Evolutionary conservation across 257 asterid species (phyloP), one percentile per base, ranked within the genome.

Genomic region (Penstemon barbatus): DNA sequence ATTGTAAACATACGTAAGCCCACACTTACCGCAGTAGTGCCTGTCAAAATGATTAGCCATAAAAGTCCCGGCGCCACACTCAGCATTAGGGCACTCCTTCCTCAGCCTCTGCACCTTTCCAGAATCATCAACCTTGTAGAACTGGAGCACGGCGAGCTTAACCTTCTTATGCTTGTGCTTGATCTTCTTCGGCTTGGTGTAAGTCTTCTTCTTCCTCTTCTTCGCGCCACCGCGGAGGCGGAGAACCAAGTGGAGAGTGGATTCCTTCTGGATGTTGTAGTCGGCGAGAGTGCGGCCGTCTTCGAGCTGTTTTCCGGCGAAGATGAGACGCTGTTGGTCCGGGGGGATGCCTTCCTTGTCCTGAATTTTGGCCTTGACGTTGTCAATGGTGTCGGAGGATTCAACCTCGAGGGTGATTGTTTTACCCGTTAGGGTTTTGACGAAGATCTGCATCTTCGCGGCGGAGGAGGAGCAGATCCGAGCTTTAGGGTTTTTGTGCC

Each of bases 171-270:
- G 53, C 82, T 86, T 86, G 71, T 86, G 93, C 84, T 86, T 86
- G 74, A 86, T 78, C 82, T 86, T 86, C 84, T 84, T 86, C 2
- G 93, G 93, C 80, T 86, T 86, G 5, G 90, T 86, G 80, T 84
- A 86, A 15, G 90, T 86, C 88, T 86, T 84, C 90, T 86, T 86
- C 92, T 86, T 86, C 8, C 90, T 61, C 86, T 86, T 86, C 85
- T 86, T 86, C 0, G 93, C 93, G 7, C 92, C 92, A 6, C 92
- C 92, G 6, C 92, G 89, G 38, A 86, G 89, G 9, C 89, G 84
- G 69, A 86, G 87, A 37, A 86, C 89, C 0, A 86, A 80, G 73
- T 86, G 90, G 63, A 86, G 92, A 0, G 92, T 86, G 2, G 92
- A 86, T 63, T 86, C 91, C 77, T 85, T 85, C 82, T 84, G 88